phyloP scores from a whole-genome alignment of 2,329 filamentous ascomycete species.

The Elsinoe necatrix region DNA sequence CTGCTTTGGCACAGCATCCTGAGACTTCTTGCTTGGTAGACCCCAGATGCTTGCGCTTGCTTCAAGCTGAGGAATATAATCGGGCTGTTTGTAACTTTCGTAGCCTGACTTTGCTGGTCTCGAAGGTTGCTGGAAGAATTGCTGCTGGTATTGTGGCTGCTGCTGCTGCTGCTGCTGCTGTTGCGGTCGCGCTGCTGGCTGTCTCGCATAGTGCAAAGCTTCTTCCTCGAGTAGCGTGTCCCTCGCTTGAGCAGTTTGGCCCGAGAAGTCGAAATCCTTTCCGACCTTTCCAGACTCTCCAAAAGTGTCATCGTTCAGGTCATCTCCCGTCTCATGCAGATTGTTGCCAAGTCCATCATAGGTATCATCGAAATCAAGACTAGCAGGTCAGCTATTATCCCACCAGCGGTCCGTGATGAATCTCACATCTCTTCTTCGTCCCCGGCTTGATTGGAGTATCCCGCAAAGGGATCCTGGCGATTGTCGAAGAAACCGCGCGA shows the following conservation, averaged over 20 bases:
- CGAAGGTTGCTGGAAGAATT: slow-evolving; percentile 36
- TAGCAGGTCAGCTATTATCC: slow-evolving; percentile 29
- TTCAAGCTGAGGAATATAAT: slow-evolving; percentile 80
- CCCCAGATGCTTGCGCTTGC: slow-evolving; percentile 93
- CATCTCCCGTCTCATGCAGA: slow-evolving; percentile 86
- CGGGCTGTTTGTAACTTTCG: slow-evolving; percentile 78
- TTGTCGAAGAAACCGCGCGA: slow-evolving; percentile 63
- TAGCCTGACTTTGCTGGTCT: slow-evolving; percentile 73
- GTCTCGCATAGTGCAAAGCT: slow-evolving; percentile 68
- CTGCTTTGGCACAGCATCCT: slow-evolving; percentile 24
- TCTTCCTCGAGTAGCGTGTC: slow-evolving; percentile 87
- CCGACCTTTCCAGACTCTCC: slow-evolving; percentile 52
- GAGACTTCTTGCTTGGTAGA: slow-evolving; percentile 49
- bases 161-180: slow-evolving; percentile 30
- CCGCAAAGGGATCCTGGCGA: slow-evolving; percentile 76
- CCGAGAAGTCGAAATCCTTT: slow-evolving; percentile 96
- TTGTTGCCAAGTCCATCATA: slow-evolving; percentile 90
- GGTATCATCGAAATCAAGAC: slow-evolving; percentile 88
- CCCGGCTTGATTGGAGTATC: slow-evolving; percentile 52
- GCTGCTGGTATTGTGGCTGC: slow-evolving; percentile 27
- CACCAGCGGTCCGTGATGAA: slow-evolving; percentile 21
- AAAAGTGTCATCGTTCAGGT: slow-evolving; percentile 95
- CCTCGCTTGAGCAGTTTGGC: slow-evolving; percentile 78
- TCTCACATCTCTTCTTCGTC: slow-evolving; percentile 55
- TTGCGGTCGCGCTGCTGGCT: slow-evolving; percentile 44